phyloP scores from a whole-genome alignment of 257 asterid genomes.

The Nicotiana tomentosiformis region DNA sequence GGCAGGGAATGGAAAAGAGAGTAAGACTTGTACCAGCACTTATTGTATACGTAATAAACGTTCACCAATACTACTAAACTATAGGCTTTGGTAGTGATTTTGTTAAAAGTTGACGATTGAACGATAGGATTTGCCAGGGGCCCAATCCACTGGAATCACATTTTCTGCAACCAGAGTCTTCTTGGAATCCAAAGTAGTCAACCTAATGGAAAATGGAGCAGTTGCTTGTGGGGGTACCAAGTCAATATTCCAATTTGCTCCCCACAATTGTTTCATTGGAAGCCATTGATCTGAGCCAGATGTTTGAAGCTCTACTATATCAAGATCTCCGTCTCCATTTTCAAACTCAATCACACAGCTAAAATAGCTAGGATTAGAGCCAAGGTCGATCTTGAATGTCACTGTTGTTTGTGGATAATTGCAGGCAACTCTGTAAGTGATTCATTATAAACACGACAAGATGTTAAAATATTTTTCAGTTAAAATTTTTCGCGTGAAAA shows the following conservation, averaged over 20 bases:
- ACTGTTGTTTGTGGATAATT: slow-evolving; percentile 2
- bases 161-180: background rate
- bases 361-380: slow-evolving; percentile 24
- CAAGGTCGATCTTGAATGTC: slow-evolving; percentile 17
- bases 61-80: no score
- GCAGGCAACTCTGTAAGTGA: slow-evolving; percentile 30
- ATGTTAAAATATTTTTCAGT: no score
- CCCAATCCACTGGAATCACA: slow-evolving; percentile 36
- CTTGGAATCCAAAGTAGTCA: slow-evolving; percentile 20
- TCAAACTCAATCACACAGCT: slow-evolving; percentile 24
- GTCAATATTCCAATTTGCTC: slow-evolving; percentile 22
- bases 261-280: slow-evolving; percentile 30
- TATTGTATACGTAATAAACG: no score
- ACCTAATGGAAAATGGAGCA: slow-evolving; percentile 28
- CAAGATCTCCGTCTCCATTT: slow-evolving; percentile 42
- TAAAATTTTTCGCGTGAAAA: no score
- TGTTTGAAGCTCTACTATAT: slow-evolving; percentile 14
- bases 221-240: background rate
- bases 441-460: background rate
- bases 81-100: no score
- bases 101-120: slow-evolving; percentile 13
- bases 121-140: slow-evolving; percentile 13
- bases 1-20: no score
- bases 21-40: no score
- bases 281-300: slow-evolving; percentile 15